Percentiles rank a stretch among this genome's conserved stretches.
Evolutionary conservation across 768 basidiomycete species (phyloP).

Genomic region (Pholiota microspora): DNA sequence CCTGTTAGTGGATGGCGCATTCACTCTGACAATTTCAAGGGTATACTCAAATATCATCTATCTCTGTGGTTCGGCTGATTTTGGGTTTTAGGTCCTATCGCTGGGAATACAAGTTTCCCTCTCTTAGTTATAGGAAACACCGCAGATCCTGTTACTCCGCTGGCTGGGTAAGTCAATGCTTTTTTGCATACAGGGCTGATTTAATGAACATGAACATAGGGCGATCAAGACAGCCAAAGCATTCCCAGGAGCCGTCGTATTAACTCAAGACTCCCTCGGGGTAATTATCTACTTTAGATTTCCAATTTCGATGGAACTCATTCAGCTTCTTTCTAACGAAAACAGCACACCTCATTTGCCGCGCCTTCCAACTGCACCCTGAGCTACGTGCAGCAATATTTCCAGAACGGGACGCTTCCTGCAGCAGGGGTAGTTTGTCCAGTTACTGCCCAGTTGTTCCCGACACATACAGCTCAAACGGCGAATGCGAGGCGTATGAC

Average conservation of each 20-base stretch:
- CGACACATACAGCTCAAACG: no score
- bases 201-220: neutral
- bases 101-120: neutral
- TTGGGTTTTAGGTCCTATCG: neutral
- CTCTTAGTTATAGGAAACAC: neutral
- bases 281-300: conserved; percentile 23
- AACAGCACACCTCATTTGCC: conserved; percentile 5
- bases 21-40: neutral
- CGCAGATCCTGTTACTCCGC: neutral
- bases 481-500: no score
- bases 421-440: neutral
- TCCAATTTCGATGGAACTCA: neutral
- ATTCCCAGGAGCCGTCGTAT: conserved; percentile 16
- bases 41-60: neutral
- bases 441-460: neutral
- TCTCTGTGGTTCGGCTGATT: neutral
- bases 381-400: conserved; percentile 14
- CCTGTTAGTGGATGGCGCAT: neutral
- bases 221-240: conserved; percentile 1
- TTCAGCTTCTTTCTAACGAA: neutral
- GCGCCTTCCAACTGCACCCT: conserved; percentile 25
- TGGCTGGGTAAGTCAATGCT: neutral
- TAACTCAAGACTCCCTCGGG: conserved; percentile 17
- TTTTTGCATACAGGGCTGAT: neutral
- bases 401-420: conserved; percentile 16